phyloP scores from a whole-genome alignment of 306 rosid genomes.

The Canavalia gladiata region DNA sequence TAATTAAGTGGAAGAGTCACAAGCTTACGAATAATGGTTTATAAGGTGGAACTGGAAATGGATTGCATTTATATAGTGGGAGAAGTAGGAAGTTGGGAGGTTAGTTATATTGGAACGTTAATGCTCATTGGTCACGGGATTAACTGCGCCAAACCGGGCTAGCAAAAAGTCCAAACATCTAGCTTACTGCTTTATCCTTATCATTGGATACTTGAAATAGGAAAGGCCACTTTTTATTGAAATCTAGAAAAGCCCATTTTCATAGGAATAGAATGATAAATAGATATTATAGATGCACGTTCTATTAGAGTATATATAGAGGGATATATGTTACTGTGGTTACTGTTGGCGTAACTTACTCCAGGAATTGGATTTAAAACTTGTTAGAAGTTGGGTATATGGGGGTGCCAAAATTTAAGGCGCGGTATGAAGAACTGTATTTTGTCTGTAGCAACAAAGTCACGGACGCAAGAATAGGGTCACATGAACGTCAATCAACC shows the following conservation, averaged over 20 bases:
- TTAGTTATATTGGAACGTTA: conserved; percentile 53
- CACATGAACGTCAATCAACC: conserved; percentile 51
- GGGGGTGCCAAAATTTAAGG: conserved; percentile 52
- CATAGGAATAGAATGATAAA: background rate
- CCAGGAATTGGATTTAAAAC: conserved; percentile 18
- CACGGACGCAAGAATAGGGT: conserved; percentile 62
- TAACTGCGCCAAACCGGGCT: conserved; percentile 61
- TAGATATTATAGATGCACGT: background rate
- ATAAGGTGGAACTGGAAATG: conserved; percentile 16
- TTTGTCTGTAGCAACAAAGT: conserved; percentile 57
- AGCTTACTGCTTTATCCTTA: conserved; percentile 24
- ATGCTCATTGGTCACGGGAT: conserved; percentile 68
- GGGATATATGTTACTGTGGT: background rate
- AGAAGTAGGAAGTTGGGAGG: conserved; percentile 52
- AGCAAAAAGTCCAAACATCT: conserved; percentile 26
- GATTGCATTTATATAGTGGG: conserved; percentile 50
- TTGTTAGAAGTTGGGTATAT: conserved; percentile 15
- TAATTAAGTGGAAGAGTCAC: background rate
- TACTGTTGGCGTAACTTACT: conserved; percentile 54
- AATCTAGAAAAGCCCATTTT: background rate
- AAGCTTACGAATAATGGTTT: background rate
- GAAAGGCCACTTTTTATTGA: background rate
- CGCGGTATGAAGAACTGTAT: conserved; percentile 11
- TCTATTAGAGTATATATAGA: background rate
- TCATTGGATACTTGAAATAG: conserved; percentile 27